Evolutionary conservation across 2,329 filamentous ascomycete species (phyloP).

Genomic region (Hypoxylon sp.): DNA sequence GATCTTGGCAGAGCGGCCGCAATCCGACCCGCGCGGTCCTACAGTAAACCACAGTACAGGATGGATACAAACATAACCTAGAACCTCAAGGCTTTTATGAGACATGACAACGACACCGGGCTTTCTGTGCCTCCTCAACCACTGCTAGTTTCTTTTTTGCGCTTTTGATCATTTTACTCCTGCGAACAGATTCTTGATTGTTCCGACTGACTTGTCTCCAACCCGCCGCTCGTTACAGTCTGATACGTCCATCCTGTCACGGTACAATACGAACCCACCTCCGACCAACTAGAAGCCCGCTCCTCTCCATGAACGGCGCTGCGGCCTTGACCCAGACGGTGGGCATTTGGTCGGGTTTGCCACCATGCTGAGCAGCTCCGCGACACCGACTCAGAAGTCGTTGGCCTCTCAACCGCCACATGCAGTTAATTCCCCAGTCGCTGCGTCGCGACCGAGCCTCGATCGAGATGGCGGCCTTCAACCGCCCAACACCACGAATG

Average conservation of each 20-base stretch:
- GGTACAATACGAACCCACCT: slow-evolving; percentile 22
- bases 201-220: slow-evolving; percentile 9
- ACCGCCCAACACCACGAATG: slow-evolving; percentile 60
- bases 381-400: slow-evolving; percentile 69
- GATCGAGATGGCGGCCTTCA: slow-evolving; percentile 71
- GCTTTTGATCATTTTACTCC: slow-evolving; percentile 17
- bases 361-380: slow-evolving; percentile 68
- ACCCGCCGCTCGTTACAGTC: slow-evolving; percentile 28
- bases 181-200: slow-evolving; percentile 10
- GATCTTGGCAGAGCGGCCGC: slow-evolving; percentile 34
- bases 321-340: slow-evolving; percentile 48
- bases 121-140: slow-evolving; percentile 25
- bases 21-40: slow-evolving; percentile 32
- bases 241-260: slow-evolving; percentile 26
- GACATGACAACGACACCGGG: slow-evolving; percentile 30
- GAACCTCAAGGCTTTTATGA: slow-evolving; percentile 28
- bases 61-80: slow-evolving; percentile 21
- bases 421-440: slow-evolving; percentile 56
- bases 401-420: slow-evolving; percentile 61
- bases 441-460: slow-evolving; percentile 63
- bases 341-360: slow-evolving; percentile 53
- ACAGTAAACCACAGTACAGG: slow-evolving; percentile 18
- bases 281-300: slow-evolving; percentile 21
- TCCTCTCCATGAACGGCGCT: slow-evolving; percentile 43
- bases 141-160: slow-evolving; percentile 27